Evolutionary conservation across 345 rosid genomes (phyloP).

Genomic region (Bruguiera parviflora): DNA sequence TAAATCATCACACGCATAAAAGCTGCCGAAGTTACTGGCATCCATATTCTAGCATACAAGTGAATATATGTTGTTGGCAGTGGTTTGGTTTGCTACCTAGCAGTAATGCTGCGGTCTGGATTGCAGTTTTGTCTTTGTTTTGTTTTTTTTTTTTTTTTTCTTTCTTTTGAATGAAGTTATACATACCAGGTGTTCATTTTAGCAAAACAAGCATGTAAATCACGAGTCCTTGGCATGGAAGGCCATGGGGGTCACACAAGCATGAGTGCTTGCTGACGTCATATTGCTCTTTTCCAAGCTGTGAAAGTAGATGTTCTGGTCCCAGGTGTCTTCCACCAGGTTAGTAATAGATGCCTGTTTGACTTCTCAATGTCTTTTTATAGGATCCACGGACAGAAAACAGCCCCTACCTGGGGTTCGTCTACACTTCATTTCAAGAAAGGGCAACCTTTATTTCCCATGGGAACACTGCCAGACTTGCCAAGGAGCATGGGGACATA

Average conservation of each 20-base stretch:
- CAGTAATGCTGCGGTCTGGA: background rate
- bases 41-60: too few relatives aligned
- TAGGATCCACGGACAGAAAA: conserved; percentile 87
- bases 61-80: background rate
- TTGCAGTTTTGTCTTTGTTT: background rate
- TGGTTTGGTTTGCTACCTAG: background rate
- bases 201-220: too few relatives aligned
- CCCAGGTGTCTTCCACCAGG: too few relatives aligned
- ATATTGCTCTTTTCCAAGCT: too few relatives aligned
- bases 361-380: background rate
- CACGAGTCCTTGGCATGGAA: too few relatives aligned
- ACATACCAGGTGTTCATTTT: background rate
- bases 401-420: conserved; percentile 82
- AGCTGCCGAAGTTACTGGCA: too few relatives aligned
- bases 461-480: conserved; percentile 88
- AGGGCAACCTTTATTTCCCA: conserved; percentile 96
- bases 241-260: too few relatives aligned
- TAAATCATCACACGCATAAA: too few relatives aligned
- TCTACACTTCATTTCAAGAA: conserved; percentile 95
- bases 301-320: too few relatives aligned
- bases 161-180: background rate
- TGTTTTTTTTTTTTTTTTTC: background rate
- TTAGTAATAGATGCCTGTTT: background rate
- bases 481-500: conserved; percentile 74
- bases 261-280: too few relatives aligned